phyloP scores from a whole-genome alignment of 768 basidiomycete genomes.

The Serpula lacrymans region DNA sequence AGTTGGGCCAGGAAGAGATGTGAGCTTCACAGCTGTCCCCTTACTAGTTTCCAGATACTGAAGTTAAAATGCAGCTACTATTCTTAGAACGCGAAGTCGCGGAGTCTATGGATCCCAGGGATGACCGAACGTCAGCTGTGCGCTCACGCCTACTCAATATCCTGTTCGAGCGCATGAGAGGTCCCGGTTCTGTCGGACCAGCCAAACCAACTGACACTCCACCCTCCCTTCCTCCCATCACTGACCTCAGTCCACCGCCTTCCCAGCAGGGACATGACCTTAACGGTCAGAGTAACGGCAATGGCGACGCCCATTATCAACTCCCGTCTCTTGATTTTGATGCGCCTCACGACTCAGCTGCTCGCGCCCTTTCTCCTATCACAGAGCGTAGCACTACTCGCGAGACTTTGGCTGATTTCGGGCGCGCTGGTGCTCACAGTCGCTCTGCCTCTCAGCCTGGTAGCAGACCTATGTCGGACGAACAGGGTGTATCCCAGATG shows the following conservation, averaged over 20 bases:
- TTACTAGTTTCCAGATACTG: no score
- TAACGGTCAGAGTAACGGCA: slow-evolving; percentile 1
- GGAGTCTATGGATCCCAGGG: slow-evolving; percentile 70
- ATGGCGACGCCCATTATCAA: slow-evolving; percentile 5
- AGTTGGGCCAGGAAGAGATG: slow-evolving; percentile 78
- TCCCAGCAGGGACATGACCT: slow-evolving; percentile 24
- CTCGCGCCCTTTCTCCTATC: slow-evolving; percentile 58
- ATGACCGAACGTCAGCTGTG: slow-evolving; percentile 71
- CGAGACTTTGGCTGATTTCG: slow-evolving; percentile 23
- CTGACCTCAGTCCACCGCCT: slow-evolving; percentile 9
- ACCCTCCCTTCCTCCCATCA: slow-evolving; percentile 16
- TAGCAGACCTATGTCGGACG: slow-evolving; percentile 10
- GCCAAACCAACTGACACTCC: slow-evolving; percentile 7
- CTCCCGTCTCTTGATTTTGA: slow-evolving; percentile 17
- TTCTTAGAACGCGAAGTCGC: slow-evolving; percentile 87
- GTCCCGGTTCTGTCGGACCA: slow-evolving; percentile 19
- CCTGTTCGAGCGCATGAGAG: slow-evolving; percentile 61
- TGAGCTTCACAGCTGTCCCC: slow-evolving; percentile 49
- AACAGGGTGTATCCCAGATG: slow-evolving; percentile 16
- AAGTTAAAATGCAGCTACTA: slow-evolving; percentile 50
- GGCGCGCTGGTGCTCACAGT: slow-evolving; percentile 8
- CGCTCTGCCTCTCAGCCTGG: no score
- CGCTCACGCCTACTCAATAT: slow-evolving; percentile 61
- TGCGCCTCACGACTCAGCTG: slow-evolving; percentile 8
- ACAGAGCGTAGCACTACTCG: slow-evolving; percentile 45